Evolutionary conservation across 2,329 filamentous ascomycete genomes (phyloP).

Genomic region (Akanthomyces muscarius): DNA sequence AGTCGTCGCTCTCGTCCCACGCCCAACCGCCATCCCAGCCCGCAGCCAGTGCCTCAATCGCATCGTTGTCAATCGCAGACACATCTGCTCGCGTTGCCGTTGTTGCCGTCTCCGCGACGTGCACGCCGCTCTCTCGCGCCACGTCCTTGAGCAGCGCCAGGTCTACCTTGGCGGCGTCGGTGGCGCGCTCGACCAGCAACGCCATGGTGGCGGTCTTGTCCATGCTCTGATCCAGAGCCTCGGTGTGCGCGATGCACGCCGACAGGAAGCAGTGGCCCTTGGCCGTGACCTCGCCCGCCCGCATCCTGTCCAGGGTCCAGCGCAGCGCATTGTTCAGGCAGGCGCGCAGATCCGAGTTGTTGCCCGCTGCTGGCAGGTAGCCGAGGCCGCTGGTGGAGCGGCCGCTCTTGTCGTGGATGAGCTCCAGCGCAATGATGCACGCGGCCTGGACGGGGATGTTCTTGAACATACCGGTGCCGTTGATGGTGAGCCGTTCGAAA

Average conservation of each 20-base stretch:
- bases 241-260: conserved; percentile 30
- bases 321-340: conserved; percentile 27
- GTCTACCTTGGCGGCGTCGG: conserved; percentile 26
- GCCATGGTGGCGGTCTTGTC: conserved; percentile 29
- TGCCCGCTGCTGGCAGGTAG: conserved; percentile 27
- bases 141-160: conserved; percentile 32
- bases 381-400: conserved; percentile 30
- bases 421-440: conserved; percentile 43
- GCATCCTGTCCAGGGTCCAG: conserved; percentile 34
- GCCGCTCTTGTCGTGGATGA: conserved; percentile 43
- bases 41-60: conserved; percentile 13
- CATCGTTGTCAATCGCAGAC: neutral
- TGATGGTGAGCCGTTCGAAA: conserved; percentile 37
- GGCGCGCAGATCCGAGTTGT: conserved; percentile 28
- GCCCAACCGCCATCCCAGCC: conserved; percentile 17
- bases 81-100: neutral
- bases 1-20: conserved; percentile 17
- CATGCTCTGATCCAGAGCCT: conserved; percentile 31
- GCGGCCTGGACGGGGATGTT: conserved; percentile 37
- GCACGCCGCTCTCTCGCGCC: conserved; percentile 28
- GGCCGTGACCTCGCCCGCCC: conserved; percentile 41
- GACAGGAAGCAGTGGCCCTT: conserved; percentile 38
- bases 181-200: conserved; percentile 27
- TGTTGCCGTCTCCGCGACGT: neutral
- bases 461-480: conserved; percentile 40